phyloP scores from a whole-genome alignment of 129 eudicot genomes.

The Cynara cardunculus region DNA sequence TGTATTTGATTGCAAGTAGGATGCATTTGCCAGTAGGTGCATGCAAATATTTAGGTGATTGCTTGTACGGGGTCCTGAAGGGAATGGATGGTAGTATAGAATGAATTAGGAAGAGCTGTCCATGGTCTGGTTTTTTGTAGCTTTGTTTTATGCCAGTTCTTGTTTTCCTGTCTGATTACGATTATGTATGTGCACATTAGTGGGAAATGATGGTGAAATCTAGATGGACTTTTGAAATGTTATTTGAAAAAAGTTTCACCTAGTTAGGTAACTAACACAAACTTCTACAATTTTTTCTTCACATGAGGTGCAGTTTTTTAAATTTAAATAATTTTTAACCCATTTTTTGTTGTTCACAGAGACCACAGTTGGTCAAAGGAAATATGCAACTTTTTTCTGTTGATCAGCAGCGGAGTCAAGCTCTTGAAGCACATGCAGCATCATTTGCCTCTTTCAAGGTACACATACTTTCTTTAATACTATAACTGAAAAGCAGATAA shows the following conservation, averaged over 20 bases:
- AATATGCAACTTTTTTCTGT: conserved; percentile 92
- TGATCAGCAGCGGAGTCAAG: conserved; percentile 92
- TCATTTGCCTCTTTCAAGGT: conserved; percentile 87
- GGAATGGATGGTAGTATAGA: neutral
- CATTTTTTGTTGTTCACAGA: conserved; percentile 31
- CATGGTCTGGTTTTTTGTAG: neutral
- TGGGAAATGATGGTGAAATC: neutral
- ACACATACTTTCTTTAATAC: conserved; percentile 2
- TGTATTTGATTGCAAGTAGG: neutral
- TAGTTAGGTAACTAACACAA: neutral
- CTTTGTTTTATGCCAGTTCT: neutral
- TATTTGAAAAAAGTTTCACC: neutral
- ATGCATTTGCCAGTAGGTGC: neutral
- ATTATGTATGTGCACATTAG: neutral
- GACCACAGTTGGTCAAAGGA: conserved; percentile 95
- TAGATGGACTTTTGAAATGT: neutral
- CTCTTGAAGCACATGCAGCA: conserved; percentile 97
- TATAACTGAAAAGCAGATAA: neutral
- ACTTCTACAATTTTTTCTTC: neutral
- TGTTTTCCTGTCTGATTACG: neutral
- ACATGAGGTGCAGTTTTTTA: neutral
- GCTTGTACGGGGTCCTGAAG: neutral
- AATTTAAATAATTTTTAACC: neutral
- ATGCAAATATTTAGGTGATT: neutral
- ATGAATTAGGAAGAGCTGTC: neutral